Base-by-base conservation (phyloP, 495 filamentous ascomycete species). In the Penicillium goetzii region DNA sequence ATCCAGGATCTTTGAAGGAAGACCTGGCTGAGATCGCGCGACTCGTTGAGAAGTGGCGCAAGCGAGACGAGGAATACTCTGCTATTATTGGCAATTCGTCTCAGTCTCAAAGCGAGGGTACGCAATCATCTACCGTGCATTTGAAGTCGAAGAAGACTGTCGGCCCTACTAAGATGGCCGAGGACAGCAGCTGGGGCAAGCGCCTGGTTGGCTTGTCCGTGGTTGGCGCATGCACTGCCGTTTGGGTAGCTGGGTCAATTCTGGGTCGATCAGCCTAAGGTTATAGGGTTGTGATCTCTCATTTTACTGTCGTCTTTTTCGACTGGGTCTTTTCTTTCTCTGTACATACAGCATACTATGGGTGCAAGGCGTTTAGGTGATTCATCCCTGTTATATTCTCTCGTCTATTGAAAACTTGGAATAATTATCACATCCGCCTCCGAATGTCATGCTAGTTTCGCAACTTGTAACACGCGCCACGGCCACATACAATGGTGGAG, bases 1-100 rank as follows among this genome's bases (percentile, higher is more conserved):
- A 83, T 26, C 88, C 80, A 4, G 78, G 85, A 4, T 79, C 77
- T 17, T 81, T 92, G 72, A 86, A 89, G 65, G 88, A 95, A 70
- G 92, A 97, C 65, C 74, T 96, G 64, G 77, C 89, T 56, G 82
- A 90, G 59, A 89, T 89, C 63, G 83, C 85, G 12, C 83, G 81
- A 28, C 73, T 89, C 50, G 81, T 84, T 41, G 80, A 82, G 62
- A 82, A 82, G 73, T 69, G 79, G 75, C 64, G 74, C 64, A 67
- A 66, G 60, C 66, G 75, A 17, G 68, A 81, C 69, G 67, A 72
- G 58, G 62, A 78, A 50, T 74, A 74, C 68, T 65, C 70, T 64
- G 25, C 67, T 32, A 57, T 68, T 60, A n/a, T 72, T 62, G 67
- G 81, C 69, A 65, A 82, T 65, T 70, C 74, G 3, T 55, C 67